Evolutionary conservation across 108 stramenopile genomes (phyloP), one percentile per base, ranked within the genome.

Genomic region (Cyclotella kingstonii): DNA sequence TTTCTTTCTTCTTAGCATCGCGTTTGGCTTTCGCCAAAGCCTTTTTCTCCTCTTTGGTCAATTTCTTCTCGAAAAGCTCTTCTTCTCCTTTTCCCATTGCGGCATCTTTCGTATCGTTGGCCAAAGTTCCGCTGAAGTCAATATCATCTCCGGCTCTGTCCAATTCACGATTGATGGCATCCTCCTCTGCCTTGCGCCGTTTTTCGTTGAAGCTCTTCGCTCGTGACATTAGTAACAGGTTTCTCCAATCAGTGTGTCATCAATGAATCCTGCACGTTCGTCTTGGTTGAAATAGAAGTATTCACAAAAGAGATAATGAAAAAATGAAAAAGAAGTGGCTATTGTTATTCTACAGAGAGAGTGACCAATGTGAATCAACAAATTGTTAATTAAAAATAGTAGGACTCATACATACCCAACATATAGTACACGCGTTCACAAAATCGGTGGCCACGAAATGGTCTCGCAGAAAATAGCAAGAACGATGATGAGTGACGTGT

Each of bases 11-110:
- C 83, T 95, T 95, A 52, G 88, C 95, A 26, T 90, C 93, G n/a
- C 88, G 81, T 36, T 82, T 81, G 0, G 86, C 86, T 48, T 92
- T 93, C 38, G 86, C 85, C n/a, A 71, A 51, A 2, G 91, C 90
- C 68, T 96, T 96, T 81, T 93, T 93, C 68, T 93, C 94, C 62
- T 94, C 94, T 63, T 95, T 95, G 56, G 76, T 76, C 60, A 93
- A 36, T 73, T 95, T 95, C 81, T 92, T 92, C 60, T 91, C 94
- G 60, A 87, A 95, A 39, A 95, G 66, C 57, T 92, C 87, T 15
- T 87, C 87, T 57, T 92, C 94, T 8, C 94, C 94, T 56, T 92
- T 81, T 30, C 94, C 94, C 91, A 92, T 91, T 46, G 94, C 94
- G 0, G 89, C 86, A 36, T 76, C 94, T 21, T 88, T 84, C 18